phyloP scores from a whole-genome alignment of 495 filamentous ascomycete genomes.

The Penicillium cinerascens region DNA sequence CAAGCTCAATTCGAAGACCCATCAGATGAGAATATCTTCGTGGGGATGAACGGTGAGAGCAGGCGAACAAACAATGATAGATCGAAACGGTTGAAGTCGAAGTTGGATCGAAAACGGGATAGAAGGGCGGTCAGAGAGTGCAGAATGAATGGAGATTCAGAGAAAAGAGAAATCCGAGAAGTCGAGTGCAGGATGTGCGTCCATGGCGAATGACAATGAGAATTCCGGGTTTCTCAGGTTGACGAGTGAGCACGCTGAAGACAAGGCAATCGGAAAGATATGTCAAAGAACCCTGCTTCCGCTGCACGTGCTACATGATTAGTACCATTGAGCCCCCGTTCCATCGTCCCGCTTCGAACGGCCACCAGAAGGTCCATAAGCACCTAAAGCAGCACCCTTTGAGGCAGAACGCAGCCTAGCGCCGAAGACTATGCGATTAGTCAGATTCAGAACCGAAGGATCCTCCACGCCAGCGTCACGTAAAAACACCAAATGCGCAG shows the following conservation, averaged over 20 bases:
- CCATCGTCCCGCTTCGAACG: slow-evolving; percentile 74
- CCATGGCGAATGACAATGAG: slow-evolving; percentile 27
- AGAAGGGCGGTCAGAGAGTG: slow-evolving; percentile 35
- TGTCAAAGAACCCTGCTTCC: slow-evolving; percentile 21
- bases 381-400: slow-evolving; percentile 71
- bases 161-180: slow-evolving; percentile 40
- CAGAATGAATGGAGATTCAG: slow-evolving; percentile 38
- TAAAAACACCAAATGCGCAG: slow-evolving; percentile 81
- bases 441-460: slow-evolving; percentile 66
- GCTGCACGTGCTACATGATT: slow-evolving; percentile 39
- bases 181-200: slow-evolving; percentile 32
- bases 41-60: slow-evolving; percentile 1
- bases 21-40: slow-evolving; percentile 3
- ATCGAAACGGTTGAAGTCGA: slow-evolving; percentile 39
- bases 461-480: slow-evolving; percentile 76
- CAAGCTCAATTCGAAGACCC: slow-evolving; percentile 7
- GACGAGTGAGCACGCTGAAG: slow-evolving; percentile 25
- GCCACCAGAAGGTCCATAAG: slow-evolving; percentile 65
- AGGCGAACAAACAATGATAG: slow-evolving; percentile 15
- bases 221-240: slow-evolving; percentile 34
- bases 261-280: slow-evolving; percentile 15
- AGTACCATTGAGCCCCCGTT: slow-evolving; percentile 60
- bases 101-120: slow-evolving; percentile 37
- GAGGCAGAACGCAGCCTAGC: slow-evolving; percentile 94
- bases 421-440: slow-evolving; percentile 86